A percentile compares a stretch with the other conserved stretches of the same genome.
phyloP scores from a whole-genome alignment of 2,329 filamentous ascomycete species.

The Penicillium brasilianum region DNA sequence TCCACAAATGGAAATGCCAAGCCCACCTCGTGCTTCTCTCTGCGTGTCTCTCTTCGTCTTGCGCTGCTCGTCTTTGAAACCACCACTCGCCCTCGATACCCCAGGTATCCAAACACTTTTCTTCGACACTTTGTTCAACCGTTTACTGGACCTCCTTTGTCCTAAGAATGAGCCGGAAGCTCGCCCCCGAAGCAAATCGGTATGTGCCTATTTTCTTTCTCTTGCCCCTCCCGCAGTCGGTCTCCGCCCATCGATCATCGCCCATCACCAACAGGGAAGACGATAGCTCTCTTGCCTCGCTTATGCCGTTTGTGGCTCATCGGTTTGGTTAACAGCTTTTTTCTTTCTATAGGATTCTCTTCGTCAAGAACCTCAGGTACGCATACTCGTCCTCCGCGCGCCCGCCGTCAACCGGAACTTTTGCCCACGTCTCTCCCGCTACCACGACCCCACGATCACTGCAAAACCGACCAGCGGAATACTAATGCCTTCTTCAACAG shows the following conservation, averaged over 20 bases:
- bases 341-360: conserved; percentile 76
- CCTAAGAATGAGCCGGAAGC: conserved; percentile 65
- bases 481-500: conserved; percentile 52
- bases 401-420: conserved; percentile 3
- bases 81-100: conserved; percentile 29
- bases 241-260: conserved; percentile 9
- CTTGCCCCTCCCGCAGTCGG: conserved; percentile 34
- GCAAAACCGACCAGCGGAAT: not conserved
- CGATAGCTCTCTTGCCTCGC: not conserved
- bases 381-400: conserved; percentile 35
- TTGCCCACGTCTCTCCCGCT: not conserved
- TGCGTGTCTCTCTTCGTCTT: conserved; percentile 32
- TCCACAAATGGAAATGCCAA: conserved; percentile 29
- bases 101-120: conserved; percentile 33
- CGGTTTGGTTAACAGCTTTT: conserved; percentile 12
- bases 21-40: conserved; percentile 36
- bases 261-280: not conserved
- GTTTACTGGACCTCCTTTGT: conserved; percentile 24
- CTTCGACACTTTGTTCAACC: conserved; percentile 26
- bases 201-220: conserved; percentile 56
- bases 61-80: conserved; percentile 28
- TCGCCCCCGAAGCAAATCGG: conserved; percentile 99
- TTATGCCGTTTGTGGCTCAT: not conserved
- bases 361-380: conserved; percentile 99
- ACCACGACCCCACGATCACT: not conserved